Evolutionary conservation across 352 stramenopile species (phyloP).

Genomic region (Globisporangium yorkense): DNA sequence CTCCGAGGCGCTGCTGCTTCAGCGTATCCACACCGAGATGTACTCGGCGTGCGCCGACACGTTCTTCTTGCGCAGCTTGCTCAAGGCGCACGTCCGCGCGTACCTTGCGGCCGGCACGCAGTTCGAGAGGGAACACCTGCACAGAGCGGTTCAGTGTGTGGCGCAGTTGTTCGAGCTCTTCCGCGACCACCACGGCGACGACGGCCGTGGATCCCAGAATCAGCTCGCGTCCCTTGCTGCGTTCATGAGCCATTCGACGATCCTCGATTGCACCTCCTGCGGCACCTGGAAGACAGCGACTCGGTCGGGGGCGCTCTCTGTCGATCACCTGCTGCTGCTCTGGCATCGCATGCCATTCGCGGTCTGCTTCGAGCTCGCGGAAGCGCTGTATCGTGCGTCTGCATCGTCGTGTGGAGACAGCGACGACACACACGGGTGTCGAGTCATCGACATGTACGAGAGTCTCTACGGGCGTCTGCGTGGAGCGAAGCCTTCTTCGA

Average conservation of each 20-base stretch:
- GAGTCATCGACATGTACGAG: slow-evolving; percentile 43
- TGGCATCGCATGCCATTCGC: slow-evolving; percentile 58
- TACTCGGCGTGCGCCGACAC: slow-evolving; percentile 35
- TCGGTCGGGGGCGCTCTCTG: not conserved
- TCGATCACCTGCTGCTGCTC: slow-evolving; percentile 32
- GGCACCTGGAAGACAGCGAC: not conserved
- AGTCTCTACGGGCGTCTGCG: slow-evolving; percentile 49
- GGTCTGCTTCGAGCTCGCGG: slow-evolving; percentile 56
- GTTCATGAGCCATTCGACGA: not conserved
- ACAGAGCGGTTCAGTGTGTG: slow-evolving; percentile 22
- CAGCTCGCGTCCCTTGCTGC: slow-evolving; percentile 1
- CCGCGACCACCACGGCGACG: slow-evolving; percentile 12
- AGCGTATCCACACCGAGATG: slow-evolving; percentile 45
- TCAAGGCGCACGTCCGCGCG: slow-evolving; percentile 42
- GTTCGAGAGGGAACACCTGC: slow-evolving; percentile 34
- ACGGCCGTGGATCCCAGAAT: slow-evolving; percentile 1
- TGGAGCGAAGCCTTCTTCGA: slow-evolving; percentile 19
- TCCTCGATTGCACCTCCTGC: not conserved
- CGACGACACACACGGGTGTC: not conserved
- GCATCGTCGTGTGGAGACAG: slow-evolving; percentile 2
- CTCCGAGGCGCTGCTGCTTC: slow-evolving; percentile 46
- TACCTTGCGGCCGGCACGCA: slow-evolving; percentile 22
- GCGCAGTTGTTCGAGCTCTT: slow-evolving; percentile 33
- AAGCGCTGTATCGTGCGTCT: slow-evolving; percentile 41
- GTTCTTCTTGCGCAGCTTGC: slow-evolving; percentile 43